Evolutionary conservation across 306 rosid species (phyloP).

Genomic region (Clitoria ternatea): DNA sequence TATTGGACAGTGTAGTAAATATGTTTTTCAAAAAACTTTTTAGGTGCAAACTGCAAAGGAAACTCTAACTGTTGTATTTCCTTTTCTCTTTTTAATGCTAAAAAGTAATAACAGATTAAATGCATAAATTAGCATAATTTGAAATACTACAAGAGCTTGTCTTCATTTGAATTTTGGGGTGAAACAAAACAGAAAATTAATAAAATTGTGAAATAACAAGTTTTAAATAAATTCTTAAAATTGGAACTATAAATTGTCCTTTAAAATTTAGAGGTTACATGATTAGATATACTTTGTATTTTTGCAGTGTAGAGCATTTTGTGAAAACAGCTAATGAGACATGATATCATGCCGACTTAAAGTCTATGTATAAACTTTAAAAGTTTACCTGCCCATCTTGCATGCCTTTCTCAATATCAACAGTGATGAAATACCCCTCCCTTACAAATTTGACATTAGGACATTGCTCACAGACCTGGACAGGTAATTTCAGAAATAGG

Average conservation of each 20-base stretch:
- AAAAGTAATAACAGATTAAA: constrained; percentile 1
- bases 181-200: background rate
- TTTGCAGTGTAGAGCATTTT: background rate
- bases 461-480: constrained; percentile 96
- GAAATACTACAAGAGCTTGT: background rate
- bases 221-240: background rate
- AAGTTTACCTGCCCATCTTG: constrained; percentile 93
- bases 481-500: constrained; percentile 16
- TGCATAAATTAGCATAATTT: background rate
- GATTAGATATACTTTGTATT: background rate
- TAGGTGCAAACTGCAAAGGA: background rate
- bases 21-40: background rate
- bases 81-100: background rate
- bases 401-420: constrained; percentile 99
- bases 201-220: background rate
- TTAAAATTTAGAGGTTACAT: background rate
- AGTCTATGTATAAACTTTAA: constrained; percentile 6
- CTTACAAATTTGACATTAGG: constrained; percentile 86
- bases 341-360: background rate
- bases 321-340: background rate
- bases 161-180: background rate
- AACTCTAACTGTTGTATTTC: background rate
- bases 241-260: constrained; percentile 1
- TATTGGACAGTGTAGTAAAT: background rate
- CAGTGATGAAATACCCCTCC: constrained; percentile 89